Conservation (phyloP, 805 yeast genomes). For the Teunomyces pallodes region DNA sequence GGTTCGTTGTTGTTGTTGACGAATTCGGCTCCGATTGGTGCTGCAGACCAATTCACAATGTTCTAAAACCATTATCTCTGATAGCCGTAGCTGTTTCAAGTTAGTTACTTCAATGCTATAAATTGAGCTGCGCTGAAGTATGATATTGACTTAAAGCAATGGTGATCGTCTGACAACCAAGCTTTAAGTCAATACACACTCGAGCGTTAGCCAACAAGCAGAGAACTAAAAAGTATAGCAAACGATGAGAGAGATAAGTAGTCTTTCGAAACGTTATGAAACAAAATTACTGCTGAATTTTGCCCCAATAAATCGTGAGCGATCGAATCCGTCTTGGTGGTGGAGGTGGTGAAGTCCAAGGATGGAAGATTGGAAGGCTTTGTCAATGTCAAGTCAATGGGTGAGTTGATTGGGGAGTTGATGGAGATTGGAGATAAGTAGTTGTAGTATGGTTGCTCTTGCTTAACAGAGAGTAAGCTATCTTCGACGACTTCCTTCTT, state of each 20-base stretch:
- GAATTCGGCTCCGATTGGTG: constrained; percentile 4
- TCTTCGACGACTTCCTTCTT: constrained; percentile 6
- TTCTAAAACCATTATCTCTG: background rate
- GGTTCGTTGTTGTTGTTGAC: background rate
- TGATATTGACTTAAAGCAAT: background rate
- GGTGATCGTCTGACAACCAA: constrained; percentile 1
- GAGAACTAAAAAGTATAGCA: constrained; percentile 20
- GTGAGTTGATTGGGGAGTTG: constrained; percentile 38
- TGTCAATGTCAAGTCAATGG: constrained; percentile 35
- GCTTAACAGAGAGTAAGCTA: background rate
- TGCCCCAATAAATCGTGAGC: constrained; percentile 37
- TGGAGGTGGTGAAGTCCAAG: background rate
- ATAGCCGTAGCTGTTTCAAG: constrained; percentile 2
- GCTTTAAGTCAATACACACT: background rate
- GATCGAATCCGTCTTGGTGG: background rate
- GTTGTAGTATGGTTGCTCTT: constrained; percentile 22
- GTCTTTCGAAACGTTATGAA: constrained; percentile 4
- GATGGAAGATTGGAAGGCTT: constrained; percentile 1
- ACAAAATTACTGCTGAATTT: constrained; percentile 48
- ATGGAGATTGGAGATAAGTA: constrained; percentile 45
- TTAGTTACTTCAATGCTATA: constrained; percentile 35
- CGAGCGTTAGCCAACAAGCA: constrained; percentile 23
- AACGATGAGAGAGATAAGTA: background rate
- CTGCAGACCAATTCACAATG: constrained; percentile 4
- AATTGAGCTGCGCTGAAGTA: constrained; percentile 11